These are phyloP conservation scores for Leccinum broughii DNA, from an alignment of 768 basidiomycete species.

Conservation along the genomic window DNA sequence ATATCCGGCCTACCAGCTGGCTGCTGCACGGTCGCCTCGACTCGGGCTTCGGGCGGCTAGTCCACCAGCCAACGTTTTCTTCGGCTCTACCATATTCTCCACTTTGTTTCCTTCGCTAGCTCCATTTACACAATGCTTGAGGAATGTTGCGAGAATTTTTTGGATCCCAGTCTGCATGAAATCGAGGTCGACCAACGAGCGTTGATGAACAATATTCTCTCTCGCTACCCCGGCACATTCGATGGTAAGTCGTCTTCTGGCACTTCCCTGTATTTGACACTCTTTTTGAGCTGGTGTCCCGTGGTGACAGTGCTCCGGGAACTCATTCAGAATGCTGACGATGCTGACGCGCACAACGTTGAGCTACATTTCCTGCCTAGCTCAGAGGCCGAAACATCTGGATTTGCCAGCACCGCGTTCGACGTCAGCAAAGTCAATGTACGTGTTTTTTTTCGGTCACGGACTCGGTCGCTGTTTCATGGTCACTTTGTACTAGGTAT, in stretches of 20 bases:
- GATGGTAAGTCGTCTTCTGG: constrained; percentile 1
- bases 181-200: constrained; percentile 20
- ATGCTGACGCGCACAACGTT: constrained; percentile 39
- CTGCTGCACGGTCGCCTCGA: background rate
- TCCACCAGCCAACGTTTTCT: background rate
- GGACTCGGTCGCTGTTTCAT: background rate
- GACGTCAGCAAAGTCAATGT: constrained; percentile 2
- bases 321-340: constrained; percentile 58
- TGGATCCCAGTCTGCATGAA: constrained; percentile 1
- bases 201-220: constrained; percentile 14
- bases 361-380: constrained; percentile 39
- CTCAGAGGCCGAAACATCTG: constrained; percentile 5
- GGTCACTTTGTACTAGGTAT: constrained; percentile 4
- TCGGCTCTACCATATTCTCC: background rate
- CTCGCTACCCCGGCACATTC: constrained; percentile 19
- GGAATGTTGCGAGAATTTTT: too few relatives aligned
- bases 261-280: background rate
- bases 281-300: background rate
- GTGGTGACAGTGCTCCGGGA: constrained; percentile 45
- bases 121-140: background rate
- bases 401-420: background rate
- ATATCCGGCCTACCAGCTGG: background rate
- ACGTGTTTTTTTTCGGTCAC: background rate
- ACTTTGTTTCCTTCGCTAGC: background rate
- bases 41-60: background rate